A percentile compares a stretch with the other conserved stretches of the same genome.
Conservation (phyloP, 2,329 filamentous ascomycete genomes). For the Metarhizium robertsii region DNA sequence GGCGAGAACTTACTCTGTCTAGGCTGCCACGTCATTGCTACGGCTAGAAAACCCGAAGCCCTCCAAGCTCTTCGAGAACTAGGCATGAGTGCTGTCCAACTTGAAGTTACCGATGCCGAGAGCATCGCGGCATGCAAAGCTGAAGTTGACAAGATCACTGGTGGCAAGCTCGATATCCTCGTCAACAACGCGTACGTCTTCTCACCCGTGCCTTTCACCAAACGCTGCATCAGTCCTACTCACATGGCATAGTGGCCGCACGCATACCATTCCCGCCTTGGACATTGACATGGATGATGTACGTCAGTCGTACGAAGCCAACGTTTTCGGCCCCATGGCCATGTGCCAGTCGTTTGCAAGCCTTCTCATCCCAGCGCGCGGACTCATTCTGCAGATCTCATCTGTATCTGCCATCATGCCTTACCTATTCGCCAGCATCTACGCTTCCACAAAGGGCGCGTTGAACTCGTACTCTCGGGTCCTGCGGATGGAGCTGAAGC, state of each 20-base stretch:
- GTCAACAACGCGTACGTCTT: slow-evolving; percentile 47
- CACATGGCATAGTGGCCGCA: slow-evolving; percentile 32
- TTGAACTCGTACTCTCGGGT: slow-evolving; percentile 43
- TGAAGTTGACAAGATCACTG: slow-evolving; percentile 37
- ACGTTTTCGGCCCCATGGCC: slow-evolving; percentile 49
- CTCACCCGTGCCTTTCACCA: not conserved
- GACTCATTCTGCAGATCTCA: slow-evolving; percentile 46
- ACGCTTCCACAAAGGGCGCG: slow-evolving; percentile 47
- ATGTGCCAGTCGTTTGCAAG: slow-evolving; percentile 41
- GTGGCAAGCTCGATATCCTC: slow-evolving; percentile 46
- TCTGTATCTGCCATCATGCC: slow-evolving; percentile 40
- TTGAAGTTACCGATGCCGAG: slow-evolving; percentile 43
- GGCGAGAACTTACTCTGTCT: not conserved
- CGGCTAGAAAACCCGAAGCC: slow-evolving; percentile 40
- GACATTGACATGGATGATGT: slow-evolving; percentile 44
- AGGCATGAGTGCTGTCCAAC: slow-evolving; percentile 39
- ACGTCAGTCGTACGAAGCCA: slow-evolving; percentile 45
- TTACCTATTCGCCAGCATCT: slow-evolving; percentile 44
- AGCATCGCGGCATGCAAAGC: slow-evolving; percentile 40
- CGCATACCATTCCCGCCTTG: slow-evolving; percentile 40
- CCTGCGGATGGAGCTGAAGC: slow-evolving; percentile 42
- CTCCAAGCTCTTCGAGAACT: slow-evolving; percentile 33
- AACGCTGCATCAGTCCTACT: not conserved
- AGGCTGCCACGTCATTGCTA: slow-evolving; percentile 44
- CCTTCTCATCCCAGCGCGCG: slow-evolving; percentile 38